Conservation (phyloP, 1,284 basidiomycete genomes). For the Cryptococcus floricola region DNA sequence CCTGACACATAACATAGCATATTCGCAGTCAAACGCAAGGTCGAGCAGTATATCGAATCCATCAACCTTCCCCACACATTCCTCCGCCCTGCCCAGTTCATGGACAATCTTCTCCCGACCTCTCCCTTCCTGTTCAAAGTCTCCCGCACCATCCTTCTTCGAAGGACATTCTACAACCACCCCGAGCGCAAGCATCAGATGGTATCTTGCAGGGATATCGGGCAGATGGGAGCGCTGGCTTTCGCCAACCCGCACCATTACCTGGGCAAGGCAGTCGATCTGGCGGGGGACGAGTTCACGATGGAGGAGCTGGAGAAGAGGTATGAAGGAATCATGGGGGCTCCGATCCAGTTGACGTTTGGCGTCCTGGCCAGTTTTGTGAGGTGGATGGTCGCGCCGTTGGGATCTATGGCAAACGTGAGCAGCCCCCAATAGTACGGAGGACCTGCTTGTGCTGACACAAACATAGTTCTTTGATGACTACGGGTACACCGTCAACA, state of each 20-base stretch:
- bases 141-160: conserved; percentile 26
- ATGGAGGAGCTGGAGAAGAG: conserved; percentile 17
- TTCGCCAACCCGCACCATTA: conserved; percentile 13
- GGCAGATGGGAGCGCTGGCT: conserved; percentile 22
- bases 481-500: conserved; percentile 14
- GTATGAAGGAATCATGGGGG: conserved; percentile 22
- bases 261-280: conserved; percentile 5
- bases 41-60: conserved; percentile 19
- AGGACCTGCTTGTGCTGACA: background rate
- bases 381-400: conserved; percentile 5
- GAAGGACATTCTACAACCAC: conserved; percentile 18
- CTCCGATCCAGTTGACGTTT: conserved; percentile 10
- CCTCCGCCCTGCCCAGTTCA: conserved; percentile 15
- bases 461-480: conserved; percentile 25
- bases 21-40: no score
- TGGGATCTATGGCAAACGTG: conserved; percentile 15
- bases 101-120: conserved; percentile 21
- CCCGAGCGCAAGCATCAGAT: conserved; percentile 19
- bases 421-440: conserved; percentile 1
- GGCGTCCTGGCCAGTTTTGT: conserved; percentile 11
- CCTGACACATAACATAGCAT: no score
- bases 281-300: conserved; percentile 26
- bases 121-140: conserved; percentile 16
- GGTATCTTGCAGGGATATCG: conserved; percentile 22
- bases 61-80: conserved; percentile 12